These are phyloP conservation scores for Colletotrichum viniferum DNA, from an alignment of 2,329 filamentous ascomycete species.

Conservation along the genomic window DNA sequence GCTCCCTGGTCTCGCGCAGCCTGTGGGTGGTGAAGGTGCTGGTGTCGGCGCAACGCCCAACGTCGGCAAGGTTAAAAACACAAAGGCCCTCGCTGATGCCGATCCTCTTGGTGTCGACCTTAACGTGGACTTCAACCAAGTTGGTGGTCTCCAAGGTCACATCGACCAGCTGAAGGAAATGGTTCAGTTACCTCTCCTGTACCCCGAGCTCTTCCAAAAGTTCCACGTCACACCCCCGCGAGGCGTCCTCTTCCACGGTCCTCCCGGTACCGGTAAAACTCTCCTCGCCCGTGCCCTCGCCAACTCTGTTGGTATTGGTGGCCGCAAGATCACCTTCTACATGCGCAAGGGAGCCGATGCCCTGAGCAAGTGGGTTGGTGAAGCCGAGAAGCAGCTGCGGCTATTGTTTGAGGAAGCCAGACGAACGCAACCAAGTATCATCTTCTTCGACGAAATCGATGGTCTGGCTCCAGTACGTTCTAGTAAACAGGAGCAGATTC, in stretches of 20 bases:
- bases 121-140: slow-evolving; percentile 91
- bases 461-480: slow-evolving; percentile 94
- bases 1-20: slow-evolving; percentile 41
- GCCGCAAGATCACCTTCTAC: slow-evolving; percentile 96
- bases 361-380: slow-evolving; percentile 97
- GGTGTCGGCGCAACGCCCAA: slow-evolving; percentile 67
- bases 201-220: slow-evolving; percentile 89
- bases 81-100: slow-evolving; percentile 88
- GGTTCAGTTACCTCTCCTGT: slow-evolving; percentile 92
- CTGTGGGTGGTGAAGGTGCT: slow-evolving; percentile 29
- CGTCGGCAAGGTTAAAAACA: slow-evolving; percentile 91
- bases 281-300: slow-evolving; percentile 92
- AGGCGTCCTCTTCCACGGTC: slow-evolving; percentile 95
- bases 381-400: slow-evolving; percentile 93
- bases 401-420: slow-evolving; percentile 94
- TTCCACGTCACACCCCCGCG: slow-evolving; percentile 94
- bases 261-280: slow-evolving; percentile 97
- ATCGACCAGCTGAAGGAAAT: slow-evolving; percentile 99
- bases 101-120: slow-evolving; percentile 93
- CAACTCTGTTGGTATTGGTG: slow-evolving; percentile 86
- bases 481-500: slow-evolving; percentile 98
- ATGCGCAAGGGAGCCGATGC: slow-evolving; percentile 99
- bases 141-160: slow-evolving; percentile 89
- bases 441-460: slow-evolving; percentile 99
- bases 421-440: slow-evolving; percentile 96